A percentile compares a stretch with the other conserved stretches of the same genome.
phyloP scores from a whole-genome alignment of 352 stramenopile genomes.

The Phytophthora rubi region DNA sequence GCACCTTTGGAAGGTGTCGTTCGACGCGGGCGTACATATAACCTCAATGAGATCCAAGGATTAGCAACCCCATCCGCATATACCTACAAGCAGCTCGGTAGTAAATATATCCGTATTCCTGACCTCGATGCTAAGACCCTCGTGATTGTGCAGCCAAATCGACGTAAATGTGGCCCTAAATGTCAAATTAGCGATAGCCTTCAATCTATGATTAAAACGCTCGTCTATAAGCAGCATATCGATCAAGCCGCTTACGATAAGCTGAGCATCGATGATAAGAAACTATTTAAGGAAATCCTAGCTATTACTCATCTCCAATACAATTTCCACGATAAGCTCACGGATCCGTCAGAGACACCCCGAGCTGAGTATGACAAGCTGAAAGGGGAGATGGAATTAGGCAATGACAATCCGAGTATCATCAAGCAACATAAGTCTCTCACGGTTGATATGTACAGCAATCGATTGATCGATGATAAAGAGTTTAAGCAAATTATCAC shows the following conservation, averaged over 20 bases:
- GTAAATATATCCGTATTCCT: too few relatives aligned
- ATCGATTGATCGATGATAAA: background rate
- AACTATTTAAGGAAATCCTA: background rate
- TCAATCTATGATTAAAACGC: conserved; percentile 12
- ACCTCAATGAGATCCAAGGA: too few relatives aligned
- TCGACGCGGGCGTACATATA: background rate
- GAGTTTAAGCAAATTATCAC: conserved; percentile 31
- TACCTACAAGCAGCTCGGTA: too few relatives aligned
- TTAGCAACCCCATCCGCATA: too few relatives aligned
- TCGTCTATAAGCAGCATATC: background rate
- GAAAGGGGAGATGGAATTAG: conserved; percentile 5
- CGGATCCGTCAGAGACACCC: conserved; percentile 3
- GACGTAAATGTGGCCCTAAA: too few relatives aligned
- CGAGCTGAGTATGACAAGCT: conserved; percentile 27
- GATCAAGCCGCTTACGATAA: background rate
- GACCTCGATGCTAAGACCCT: too few relatives aligned
- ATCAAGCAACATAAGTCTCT: background rate
- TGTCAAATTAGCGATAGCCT: background rate
- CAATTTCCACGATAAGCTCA: conserved; percentile 1
- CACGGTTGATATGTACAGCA: conserved; percentile 24
- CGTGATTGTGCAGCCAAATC: too few relatives aligned
- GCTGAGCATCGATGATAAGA: background rate
- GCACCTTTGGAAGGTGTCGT: conserved; percentile 1
- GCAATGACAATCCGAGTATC: too few relatives aligned
- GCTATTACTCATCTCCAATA: background rate